Evolutionary conservation across 306 rosid species (phyloP).

Genomic region (Pterocarpus macrocarpus): DNA sequence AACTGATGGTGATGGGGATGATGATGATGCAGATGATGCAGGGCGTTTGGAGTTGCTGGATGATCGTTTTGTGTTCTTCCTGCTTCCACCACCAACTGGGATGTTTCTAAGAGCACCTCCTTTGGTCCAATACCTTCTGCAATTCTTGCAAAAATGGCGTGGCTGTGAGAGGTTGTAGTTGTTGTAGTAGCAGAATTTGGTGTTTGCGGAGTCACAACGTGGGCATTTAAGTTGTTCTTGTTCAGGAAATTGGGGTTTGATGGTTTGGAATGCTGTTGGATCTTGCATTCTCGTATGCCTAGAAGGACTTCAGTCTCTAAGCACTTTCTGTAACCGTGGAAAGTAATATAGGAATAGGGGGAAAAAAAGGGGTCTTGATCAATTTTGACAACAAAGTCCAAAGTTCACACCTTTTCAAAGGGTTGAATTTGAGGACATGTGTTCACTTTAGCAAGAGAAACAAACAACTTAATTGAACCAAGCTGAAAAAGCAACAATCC

Average conservation of each 20-base stretch:
- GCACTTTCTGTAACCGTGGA: not conserved
- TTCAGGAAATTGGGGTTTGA: slow-evolving; percentile 82
- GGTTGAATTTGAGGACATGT: slow-evolving; percentile 2
- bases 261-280: slow-evolving; percentile 58
- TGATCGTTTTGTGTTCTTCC: slow-evolving; percentile 72
- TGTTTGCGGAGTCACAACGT: slow-evolving; percentile 86
- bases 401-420: slow-evolving; percentile 10
- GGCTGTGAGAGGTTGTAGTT: slow-evolving; percentile 98
- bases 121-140: slow-evolving; percentile 94
- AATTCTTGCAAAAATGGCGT: slow-evolving; percentile 94
- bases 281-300: slow-evolving; percentile 64
- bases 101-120: slow-evolving; percentile 92
- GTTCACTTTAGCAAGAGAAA: not conserved
- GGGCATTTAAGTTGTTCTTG: slow-evolving; percentile 92
- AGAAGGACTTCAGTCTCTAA: slow-evolving; percentile 6
- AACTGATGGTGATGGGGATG: slow-evolving; percentile 50
- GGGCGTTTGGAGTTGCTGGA: slow-evolving; percentile 56
- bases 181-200: slow-evolving; percentile 96
- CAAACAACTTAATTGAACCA: not conserved
- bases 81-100: slow-evolving; percentile 89
- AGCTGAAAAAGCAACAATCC: not conserved
- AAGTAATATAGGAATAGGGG: not conserved
- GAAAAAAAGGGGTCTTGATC: not conserved
- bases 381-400: slow-evolving; percentile 10
- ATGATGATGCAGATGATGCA: slow-evolving; percentile 46